Conservation (phyloP, 441 rosid genomes). For the Mallotus japonicus region DNA sequence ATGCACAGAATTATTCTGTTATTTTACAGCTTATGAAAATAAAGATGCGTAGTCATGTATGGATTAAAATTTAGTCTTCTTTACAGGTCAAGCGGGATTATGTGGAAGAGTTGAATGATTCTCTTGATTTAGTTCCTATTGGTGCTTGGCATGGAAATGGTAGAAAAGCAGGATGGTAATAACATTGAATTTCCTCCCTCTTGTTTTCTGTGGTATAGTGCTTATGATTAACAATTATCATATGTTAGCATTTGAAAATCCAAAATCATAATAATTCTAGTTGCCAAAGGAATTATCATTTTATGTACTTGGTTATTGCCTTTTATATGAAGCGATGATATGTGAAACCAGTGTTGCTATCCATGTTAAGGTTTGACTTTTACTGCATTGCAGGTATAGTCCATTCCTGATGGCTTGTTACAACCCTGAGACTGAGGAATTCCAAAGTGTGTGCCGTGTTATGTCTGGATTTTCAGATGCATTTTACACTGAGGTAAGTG, state of each 20-base stretch:
- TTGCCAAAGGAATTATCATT: not conserved
- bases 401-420: slow-evolving; percentile 95
- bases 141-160: slow-evolving; percentile 98
- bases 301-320: not conserved
- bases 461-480: slow-evolving; percentile 92
- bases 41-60: not conserved
- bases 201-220: not conserved
- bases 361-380: not conserved
- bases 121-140: slow-evolving; percentile 89
- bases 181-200: not conserved
- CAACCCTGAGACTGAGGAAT: slow-evolving; percentile 77
- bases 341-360: slow-evolving; percentile 6
- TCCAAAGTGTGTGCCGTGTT: slow-evolving; percentile 83
- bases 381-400: slow-evolving; percentile 58
- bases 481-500: slow-evolving; percentile 68
- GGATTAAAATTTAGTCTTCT: slow-evolving; percentile 18
- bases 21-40: not conserved
- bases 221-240: not conserved
- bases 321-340: not conserved
- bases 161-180: slow-evolving; percentile 92
- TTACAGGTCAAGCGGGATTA: slow-evolving; percentile 86
- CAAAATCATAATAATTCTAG: not conserved
- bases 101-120: slow-evolving; percentile 70
- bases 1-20: not conserved
- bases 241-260: not conserved